Conservation (phyloP, 1,284 basidiomycete species). For the Stereum hirsutum region DNA sequence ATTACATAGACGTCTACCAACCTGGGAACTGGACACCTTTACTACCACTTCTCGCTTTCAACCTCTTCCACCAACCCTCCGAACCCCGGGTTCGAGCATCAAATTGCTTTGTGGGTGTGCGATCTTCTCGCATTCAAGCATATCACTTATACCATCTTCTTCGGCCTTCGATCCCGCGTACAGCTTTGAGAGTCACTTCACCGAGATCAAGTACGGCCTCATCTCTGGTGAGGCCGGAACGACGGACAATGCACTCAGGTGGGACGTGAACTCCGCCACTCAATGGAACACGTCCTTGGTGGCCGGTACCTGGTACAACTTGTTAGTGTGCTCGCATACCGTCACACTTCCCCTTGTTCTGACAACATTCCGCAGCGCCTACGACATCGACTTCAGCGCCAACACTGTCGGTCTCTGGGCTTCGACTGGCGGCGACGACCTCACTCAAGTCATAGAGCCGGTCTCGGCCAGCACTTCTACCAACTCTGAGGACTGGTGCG, state of each 20-base stretch:
- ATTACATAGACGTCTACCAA: slow-evolving; percentile 52
- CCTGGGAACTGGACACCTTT: slow-evolving; percentile 49
- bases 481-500: slow-evolving; percentile 55
- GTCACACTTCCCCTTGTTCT: no score
- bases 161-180: no score
- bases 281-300: slow-evolving; percentile 46
- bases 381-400: slow-evolving; percentile 44
- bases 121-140: no score
- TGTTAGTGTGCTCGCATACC: no score
- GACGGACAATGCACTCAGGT: no score
- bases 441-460: slow-evolving; percentile 42
- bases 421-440: slow-evolving; percentile 36
- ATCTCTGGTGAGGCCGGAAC: no score
- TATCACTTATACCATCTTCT: no score
- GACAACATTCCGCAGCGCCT: no score
- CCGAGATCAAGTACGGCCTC: slow-evolving; percentile 54
- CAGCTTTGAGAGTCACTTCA: slow-evolving; percentile 64
- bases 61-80: slow-evolving; percentile 39
- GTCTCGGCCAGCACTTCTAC: slow-evolving; percentile 42
- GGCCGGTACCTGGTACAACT: slow-evolving; percentile 41
- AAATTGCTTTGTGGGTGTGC: neutral
- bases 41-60: slow-evolving; percentile 57
- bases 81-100: slow-evolving; percentile 26
- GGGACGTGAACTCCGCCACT: slow-evolving; percentile 37
- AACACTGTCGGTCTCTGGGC: slow-evolving; percentile 51